Evolutionary conservation across 176 grass and related monocot genomes (phyloP).

Genomic region (Cocos nucifera): DNA sequence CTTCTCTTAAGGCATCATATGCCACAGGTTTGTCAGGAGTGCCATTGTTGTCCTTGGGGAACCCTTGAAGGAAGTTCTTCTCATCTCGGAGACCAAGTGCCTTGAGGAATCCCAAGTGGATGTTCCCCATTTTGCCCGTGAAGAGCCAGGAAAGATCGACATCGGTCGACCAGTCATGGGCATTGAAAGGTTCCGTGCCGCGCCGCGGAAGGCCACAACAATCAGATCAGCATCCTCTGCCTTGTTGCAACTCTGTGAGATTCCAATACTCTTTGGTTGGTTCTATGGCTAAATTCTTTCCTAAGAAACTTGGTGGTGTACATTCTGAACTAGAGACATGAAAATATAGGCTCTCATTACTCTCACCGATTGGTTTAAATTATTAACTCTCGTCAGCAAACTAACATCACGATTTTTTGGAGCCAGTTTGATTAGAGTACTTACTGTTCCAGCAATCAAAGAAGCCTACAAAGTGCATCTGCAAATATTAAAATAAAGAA

Average conservation of each 20-base stretch:
- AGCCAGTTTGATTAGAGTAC: too few species aligned
- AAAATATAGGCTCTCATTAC: too few species aligned
- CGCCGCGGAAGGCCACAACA: slow-evolving; percentile 54
- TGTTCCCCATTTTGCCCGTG: slow-evolving; percentile 54
- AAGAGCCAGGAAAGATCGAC: slow-evolving; percentile 59
- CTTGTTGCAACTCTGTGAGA: slow-evolving; percentile 52
- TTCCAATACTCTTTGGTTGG: too few species aligned
- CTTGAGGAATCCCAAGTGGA: slow-evolving; percentile 88
- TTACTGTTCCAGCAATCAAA: too few species aligned
- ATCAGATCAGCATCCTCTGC: slow-evolving; percentile 32
- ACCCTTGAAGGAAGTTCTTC: slow-evolving; percentile 20
- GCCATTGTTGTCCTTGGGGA: slow-evolving; percentile 21
- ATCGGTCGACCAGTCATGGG: slow-evolving; percentile 73
- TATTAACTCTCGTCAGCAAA: too few species aligned
- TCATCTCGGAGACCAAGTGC: slow-evolving; percentile 68
- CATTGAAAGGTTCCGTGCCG: slow-evolving; percentile 74
- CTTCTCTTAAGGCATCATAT: slow-evolving; percentile 62
- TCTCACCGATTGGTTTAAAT: too few species aligned
- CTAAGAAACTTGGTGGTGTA: too few species aligned
- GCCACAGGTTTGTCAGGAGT: slow-evolving; percentile 23
- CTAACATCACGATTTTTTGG: too few species aligned
- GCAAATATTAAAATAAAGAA: too few species aligned
- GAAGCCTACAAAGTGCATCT: too few species aligned
- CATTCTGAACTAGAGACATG: too few species aligned
- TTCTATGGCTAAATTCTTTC: too few species aligned